Percentiles rank a stretch among this genome's conserved stretches.
Evolutionary conservation across 73 alveolate genomes (phyloP).

Genomic region (Durusdinium trenchii): DNA sequence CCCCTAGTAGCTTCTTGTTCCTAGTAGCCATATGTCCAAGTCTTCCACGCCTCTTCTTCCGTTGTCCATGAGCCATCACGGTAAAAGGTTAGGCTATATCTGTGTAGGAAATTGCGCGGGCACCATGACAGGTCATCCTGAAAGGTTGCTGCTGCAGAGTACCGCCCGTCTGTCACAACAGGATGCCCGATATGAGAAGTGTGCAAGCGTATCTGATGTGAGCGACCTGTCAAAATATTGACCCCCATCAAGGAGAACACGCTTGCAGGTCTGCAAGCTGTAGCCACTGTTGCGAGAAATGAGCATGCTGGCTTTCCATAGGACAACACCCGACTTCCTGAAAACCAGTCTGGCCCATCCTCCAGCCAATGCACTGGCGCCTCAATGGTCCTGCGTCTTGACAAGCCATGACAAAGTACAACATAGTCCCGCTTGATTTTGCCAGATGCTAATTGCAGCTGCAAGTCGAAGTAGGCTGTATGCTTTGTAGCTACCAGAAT

Average conservation of each 20-base stretch:
- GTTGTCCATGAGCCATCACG: neutral
- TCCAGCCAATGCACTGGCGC: slow-evolving; percentile 71
- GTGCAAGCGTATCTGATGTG: slow-evolving; percentile 86
- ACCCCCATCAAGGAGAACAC: neutral
- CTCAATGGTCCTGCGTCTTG: slow-evolving; percentile 8
- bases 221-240: slow-evolving; percentile 46
- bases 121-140: slow-evolving; percentile 56
- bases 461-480: slow-evolving; percentile 57
- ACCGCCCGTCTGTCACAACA: slow-evolving; percentile 37
- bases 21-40: too few relatives aligned
- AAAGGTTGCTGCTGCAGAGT: slow-evolving; percentile 45
- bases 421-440: slow-evolving; percentile 37
- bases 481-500: slow-evolving; percentile 71
- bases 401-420: slow-evolving; percentile 65
- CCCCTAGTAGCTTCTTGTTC: too few relatives aligned
- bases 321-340: slow-evolving; percentile 14
- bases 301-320: slow-evolving; percentile 28
- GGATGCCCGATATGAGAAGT: slow-evolving; percentile 80
- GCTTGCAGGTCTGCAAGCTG: neutral
- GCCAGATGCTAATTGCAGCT: slow-evolving; percentile 57
- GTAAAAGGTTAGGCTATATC: slow-evolving; percentile 34
- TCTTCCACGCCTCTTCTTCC: neutral
- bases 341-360: slow-evolving; percentile 53
- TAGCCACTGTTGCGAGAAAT: slow-evolving; percentile 16
- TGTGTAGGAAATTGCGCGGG: slow-evolving; percentile 69